Evolutionary conservation across 1,284 basidiomycete species (phyloP).

Genomic region (Pseudozyma sp.): DNA sequence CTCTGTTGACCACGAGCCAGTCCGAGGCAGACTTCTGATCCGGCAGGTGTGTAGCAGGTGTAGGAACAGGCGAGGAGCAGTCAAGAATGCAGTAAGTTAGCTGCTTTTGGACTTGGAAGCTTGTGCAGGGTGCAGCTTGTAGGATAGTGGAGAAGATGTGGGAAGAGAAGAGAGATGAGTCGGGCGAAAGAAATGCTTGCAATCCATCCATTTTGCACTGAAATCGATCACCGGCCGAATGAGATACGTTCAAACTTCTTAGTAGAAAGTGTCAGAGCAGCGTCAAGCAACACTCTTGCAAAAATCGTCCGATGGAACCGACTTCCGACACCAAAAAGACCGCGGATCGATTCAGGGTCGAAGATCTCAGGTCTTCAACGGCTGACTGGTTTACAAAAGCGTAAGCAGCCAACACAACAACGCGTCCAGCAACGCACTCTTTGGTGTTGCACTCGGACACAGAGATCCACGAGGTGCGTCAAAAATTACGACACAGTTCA

Average conservation of each 20-base stretch:
- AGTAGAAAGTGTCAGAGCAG: neutral
- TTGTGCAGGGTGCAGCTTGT: conserved; percentile 37
- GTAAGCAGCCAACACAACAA: conserved; percentile 3
- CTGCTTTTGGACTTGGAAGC: neutral
- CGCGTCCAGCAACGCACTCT: conserved; percentile 4
- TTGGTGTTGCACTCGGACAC: neutral
- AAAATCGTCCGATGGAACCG: neutral
- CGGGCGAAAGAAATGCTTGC: conserved; percentile 43
- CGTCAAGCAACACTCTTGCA: neutral
- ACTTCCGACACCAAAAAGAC: neutral
- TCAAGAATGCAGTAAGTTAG: neutral
- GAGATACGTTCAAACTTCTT: neutral
- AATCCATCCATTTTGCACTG: conserved; percentile 2
- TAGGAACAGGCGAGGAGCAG: neutral
- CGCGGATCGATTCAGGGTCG: conserved; percentile 3
- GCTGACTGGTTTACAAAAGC: conserved; percentile 6
- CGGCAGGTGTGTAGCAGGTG: neutral
- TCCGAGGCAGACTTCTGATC: neutral
- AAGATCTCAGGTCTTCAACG: neutral
- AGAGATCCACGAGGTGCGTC: conserved; percentile 14
- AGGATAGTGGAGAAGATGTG: conserved; percentile 35
- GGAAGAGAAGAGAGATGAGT: conserved; percentile 22
- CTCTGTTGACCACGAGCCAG: neutral
- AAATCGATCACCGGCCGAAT: conserved; percentile 53
- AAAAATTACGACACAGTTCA: neutral